Conservation (phyloP, 441 rosid genomes). For the Gossypium gossypioides region DNA sequence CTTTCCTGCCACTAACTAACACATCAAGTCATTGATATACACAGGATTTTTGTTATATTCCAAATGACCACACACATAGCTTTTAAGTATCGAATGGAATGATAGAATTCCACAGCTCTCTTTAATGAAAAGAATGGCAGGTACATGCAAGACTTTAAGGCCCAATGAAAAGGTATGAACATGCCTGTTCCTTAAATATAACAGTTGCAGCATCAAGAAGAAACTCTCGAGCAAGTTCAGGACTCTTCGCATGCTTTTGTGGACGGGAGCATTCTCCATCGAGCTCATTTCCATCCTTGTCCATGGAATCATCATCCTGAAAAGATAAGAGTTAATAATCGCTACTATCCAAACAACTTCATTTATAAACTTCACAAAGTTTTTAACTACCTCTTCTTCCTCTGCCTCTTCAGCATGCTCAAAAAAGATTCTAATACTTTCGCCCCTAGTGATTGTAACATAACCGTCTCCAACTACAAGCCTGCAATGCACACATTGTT, state of each 20-base stretch:
- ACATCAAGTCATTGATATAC: background rate
- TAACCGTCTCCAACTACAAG: slow-evolving; percentile 87
- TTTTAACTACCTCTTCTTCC: slow-evolving; percentile 81
- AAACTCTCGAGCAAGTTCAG: slow-evolving; percentile 98
- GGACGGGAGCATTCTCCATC: slow-evolving; percentile 97
- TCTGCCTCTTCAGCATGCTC: slow-evolving; percentile 97
- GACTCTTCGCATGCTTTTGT: slow-evolving; percentile 98
- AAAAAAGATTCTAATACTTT: slow-evolving; percentile 69
- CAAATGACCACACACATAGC: background rate
- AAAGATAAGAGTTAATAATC: slow-evolving; percentile 8
- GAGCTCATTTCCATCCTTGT: slow-evolving; percentile 84
- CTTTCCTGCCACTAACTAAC: background rate
- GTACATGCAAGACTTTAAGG: slow-evolving; percentile 14
- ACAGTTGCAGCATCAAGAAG: slow-evolving; percentile 92
- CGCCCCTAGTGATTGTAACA: slow-evolving; percentile 75
- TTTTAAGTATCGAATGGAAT: background rate
- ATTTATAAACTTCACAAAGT: slow-evolving; percentile 9
- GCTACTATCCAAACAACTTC: background rate
- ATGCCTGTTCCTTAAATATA: slow-evolving; percentile 91
- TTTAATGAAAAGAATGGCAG: slow-evolving; percentile 7
- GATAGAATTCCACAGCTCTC: slow-evolving; percentile 2
- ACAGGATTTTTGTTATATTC: background rate
- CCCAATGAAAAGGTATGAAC: slow-evolving; percentile 12
- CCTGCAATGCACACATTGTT: slow-evolving; percentile 79
- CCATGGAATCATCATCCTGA: slow-evolving; percentile 93